phyloP scores from a whole-genome alignment of 2,329 filamentous ascomycete genomes.

The Aspergillus jensenii region DNA sequence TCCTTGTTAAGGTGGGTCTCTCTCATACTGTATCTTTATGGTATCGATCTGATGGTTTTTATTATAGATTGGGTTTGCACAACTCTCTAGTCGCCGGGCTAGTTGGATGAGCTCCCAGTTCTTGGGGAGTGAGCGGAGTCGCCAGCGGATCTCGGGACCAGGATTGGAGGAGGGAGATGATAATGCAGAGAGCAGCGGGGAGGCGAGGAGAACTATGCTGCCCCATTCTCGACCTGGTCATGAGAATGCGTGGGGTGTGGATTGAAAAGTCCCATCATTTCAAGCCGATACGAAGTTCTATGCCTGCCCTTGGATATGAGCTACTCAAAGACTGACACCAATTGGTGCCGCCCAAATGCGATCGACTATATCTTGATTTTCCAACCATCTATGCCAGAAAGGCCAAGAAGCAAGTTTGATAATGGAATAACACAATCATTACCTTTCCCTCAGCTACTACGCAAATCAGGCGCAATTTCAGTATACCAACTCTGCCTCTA shows the following conservation, averaged over 20 bases:
- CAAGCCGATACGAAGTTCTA: no score
- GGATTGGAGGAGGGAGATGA: slow-evolving; percentile 5
- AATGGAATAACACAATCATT: no score
- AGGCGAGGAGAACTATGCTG: not conserved
- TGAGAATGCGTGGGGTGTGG: slow-evolving; percentile 10
- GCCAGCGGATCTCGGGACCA: slow-evolving; percentile 12
- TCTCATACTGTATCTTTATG: not conserved
- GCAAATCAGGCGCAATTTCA: no score
- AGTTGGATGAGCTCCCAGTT: slow-evolving; percentile 13
- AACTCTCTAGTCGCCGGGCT: not conserved
- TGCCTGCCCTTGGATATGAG: no score
- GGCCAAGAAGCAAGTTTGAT: no score
- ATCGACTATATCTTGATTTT: no score
- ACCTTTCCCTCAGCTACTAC: no score
- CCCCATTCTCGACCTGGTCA: not conserved
- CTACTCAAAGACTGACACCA: no score
- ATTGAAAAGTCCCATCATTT: not conserved
- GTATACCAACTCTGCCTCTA: no score
- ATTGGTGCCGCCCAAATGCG: no score
- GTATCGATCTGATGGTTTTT: not conserved
- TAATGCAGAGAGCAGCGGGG: not conserved
- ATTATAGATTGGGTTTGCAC: slow-evolving; percentile 6
- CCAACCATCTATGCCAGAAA: no score
- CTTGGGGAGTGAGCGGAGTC: not conserved
- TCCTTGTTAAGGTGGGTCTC: slow-evolving; percentile 22